A percentile compares a stretch with the other conserved stretches of the same genome.
phyloP scores from a whole-genome alignment of 2,329 filamentous ascomycete genomes.

The Fusarium sacchari region DNA sequence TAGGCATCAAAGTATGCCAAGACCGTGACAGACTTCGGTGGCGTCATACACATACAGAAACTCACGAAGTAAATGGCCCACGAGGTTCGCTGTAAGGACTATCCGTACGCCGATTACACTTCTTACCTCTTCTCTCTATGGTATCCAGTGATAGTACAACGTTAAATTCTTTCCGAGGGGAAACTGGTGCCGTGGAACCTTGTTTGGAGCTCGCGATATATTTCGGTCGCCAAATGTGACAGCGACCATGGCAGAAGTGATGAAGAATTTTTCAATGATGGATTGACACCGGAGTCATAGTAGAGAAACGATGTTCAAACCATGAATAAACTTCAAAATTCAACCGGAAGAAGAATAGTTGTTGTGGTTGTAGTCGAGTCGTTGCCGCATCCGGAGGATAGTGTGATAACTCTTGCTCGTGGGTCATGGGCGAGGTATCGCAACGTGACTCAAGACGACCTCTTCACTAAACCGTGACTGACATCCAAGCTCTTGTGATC shows the following conservation, averaged over 20 bases:
- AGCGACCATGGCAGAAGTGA: background rate
- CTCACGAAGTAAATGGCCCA: background rate
- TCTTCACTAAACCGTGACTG: background rate
- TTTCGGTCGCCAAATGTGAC: background rate
- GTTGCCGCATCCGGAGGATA: background rate
- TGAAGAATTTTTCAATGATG: background rate
- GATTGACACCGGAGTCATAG: background rate
- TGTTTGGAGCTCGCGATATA: background rate
- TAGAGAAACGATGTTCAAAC: too few relatives aligned
- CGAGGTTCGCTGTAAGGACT: background rate
- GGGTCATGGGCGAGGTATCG: background rate
- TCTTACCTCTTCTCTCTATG: background rate
- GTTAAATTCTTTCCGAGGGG: background rate
- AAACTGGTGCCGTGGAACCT: background rate
- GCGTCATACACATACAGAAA: background rate
- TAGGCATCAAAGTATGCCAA: background rate
- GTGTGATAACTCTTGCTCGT: constrained; percentile 21
- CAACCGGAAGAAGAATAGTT: background rate
- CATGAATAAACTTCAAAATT: background rate
- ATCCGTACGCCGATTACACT: background rate
- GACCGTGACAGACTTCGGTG: background rate
- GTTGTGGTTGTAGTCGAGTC: background rate
- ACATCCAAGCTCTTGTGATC: constrained; percentile 18
- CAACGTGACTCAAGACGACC: constrained; percentile 2
- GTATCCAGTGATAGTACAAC: background rate